These are phyloP conservation scores for Schizochytrium sp. DNA, from an alignment of 108 stramenopile species.

Conservation along the genomic window DNA sequence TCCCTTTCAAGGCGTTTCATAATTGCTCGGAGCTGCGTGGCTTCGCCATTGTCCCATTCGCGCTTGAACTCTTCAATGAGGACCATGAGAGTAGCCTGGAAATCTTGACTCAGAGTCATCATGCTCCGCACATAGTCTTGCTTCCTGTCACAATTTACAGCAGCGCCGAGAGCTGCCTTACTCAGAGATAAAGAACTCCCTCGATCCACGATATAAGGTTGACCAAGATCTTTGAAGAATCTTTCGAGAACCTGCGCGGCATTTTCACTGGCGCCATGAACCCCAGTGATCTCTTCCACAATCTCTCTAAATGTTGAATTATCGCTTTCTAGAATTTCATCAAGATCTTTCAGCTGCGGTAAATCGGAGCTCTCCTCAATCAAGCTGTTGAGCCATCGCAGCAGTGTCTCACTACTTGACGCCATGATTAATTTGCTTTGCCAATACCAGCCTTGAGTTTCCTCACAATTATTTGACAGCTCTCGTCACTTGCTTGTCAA, in stretches of 20 bases:
- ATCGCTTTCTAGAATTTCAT: neutral
- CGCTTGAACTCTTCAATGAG: conserved; percentile 51
- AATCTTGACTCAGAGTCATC: conserved; percentile 45
- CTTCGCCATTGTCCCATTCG: conserved; percentile 50
- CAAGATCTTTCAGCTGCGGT: neutral
- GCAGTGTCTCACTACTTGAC: conserved; percentile 49
- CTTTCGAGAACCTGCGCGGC: conserved; percentile 23
- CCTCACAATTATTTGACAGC: no score
- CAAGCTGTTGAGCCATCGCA: conserved; percentile 53
- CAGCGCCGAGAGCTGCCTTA: conserved; percentile 54
- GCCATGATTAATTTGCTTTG: conserved; percentile 27
- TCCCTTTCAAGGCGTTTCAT: conserved; percentile 46
- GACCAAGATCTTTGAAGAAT: neutral
- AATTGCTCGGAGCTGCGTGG: conserved; percentile 14
- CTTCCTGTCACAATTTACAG: conserved; percentile 38
- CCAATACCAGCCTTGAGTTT: neutral
- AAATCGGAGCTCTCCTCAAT: conserved; percentile 9
- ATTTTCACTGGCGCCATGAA: neutral
- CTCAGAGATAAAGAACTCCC: conserved; percentile 20
- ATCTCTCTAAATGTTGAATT: conserved; percentile 31
- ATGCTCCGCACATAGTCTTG: conserved; percentile 27
- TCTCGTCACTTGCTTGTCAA: no score
- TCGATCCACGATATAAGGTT: conserved; percentile 29
- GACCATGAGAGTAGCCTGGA: conserved; percentile 35
- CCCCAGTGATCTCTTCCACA: conserved; percentile 22